phyloP scores from a whole-genome alignment of 139 green algal genomes.

The Chlamydomonas incerta region DNA sequence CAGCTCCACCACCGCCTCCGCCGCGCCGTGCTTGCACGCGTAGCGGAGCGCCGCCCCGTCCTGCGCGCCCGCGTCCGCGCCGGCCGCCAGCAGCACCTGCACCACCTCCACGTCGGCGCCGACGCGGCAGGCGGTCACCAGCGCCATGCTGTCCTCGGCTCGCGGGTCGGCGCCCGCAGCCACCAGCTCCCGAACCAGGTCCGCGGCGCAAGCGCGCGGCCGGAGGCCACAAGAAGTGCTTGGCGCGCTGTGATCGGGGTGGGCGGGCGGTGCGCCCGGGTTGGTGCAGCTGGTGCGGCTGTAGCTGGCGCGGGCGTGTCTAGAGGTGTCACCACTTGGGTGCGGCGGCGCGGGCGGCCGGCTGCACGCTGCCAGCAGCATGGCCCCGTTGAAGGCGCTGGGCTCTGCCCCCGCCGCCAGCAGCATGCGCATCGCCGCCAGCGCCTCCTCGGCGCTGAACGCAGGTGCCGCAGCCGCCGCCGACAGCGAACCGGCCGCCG shows the following conservation, averaged over 20 bases:
- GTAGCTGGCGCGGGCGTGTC: too few species aligned
- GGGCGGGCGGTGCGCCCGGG: too few species aligned
- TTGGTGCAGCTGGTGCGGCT: too few species aligned
- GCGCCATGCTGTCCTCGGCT: not conserved
- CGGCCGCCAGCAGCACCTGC: not conserved
- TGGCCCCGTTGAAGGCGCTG: not conserved
- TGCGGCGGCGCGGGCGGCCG: too few species aligned
- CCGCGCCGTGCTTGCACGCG: not conserved
- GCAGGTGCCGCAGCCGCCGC: too few species aligned
- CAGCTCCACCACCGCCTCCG: not conserved
- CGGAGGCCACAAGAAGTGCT: too few species aligned
- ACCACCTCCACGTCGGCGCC: not conserved
- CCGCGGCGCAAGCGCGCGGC: not conserved
- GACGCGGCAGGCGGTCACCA: not conserved
- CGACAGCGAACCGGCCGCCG: not conserved
- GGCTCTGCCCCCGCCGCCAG: not conserved
- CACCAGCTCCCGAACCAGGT: not conserved
- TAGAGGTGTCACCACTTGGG: too few species aligned
- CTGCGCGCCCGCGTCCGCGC: not conserved
- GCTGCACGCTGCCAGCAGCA: not conserved
- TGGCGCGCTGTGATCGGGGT: too few species aligned
- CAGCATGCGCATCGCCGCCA: not conserved
- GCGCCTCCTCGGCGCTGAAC: too few species aligned
- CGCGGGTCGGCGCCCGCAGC: not conserved
- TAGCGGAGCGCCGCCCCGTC: not conserved